Conservation (phyloP, 345 rosid genomes). For the Aquilaria yunnanensis region DNA sequence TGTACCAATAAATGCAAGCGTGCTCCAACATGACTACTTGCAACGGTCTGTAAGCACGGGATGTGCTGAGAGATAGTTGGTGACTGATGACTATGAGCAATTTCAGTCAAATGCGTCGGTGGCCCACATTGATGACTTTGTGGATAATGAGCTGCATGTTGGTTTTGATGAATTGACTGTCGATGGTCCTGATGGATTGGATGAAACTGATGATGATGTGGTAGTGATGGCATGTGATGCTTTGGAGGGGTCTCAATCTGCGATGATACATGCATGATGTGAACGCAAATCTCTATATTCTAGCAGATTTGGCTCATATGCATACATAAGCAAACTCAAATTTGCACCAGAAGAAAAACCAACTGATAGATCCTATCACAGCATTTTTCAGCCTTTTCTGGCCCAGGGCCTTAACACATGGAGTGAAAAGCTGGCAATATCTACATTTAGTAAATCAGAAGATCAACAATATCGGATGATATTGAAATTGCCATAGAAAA, state of each 20-base stretch:
- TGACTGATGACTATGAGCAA: slow-evolving; percentile 63
- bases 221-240: slow-evolving; percentile 52
- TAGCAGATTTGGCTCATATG: no score
- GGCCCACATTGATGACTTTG: slow-evolving; percentile 64
- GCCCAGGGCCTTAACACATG: no score
- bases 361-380: no score
- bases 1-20: slow-evolving; percentile 62
- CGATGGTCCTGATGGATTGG: slow-evolving; percentile 58
- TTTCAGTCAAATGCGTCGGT: slow-evolving; percentile 47
- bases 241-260: slow-evolving; percentile 59
- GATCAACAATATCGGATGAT: no score
- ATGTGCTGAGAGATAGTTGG: slow-evolving; percentile 73
- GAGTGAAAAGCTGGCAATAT: no score
- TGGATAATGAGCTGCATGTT: slow-evolving; percentile 55
- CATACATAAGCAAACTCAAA: no score
- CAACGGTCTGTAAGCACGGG: slow-evolving; percentile 72
- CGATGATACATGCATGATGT: slow-evolving; percentile 8
- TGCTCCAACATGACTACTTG: slow-evolving; percentile 57
- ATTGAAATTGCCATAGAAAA: no score
- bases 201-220: slow-evolving; percentile 73
- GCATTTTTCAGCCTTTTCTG: no score
- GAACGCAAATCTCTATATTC: no score
- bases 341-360: no score
- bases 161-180: slow-evolving; percentile 54
- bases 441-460: no score